Evolutionary conservation across 768 basidiomycete species (phyloP), one percentile per base, ranked within the genome.

Genomic region (Mycena rebaudengoi): DNA sequence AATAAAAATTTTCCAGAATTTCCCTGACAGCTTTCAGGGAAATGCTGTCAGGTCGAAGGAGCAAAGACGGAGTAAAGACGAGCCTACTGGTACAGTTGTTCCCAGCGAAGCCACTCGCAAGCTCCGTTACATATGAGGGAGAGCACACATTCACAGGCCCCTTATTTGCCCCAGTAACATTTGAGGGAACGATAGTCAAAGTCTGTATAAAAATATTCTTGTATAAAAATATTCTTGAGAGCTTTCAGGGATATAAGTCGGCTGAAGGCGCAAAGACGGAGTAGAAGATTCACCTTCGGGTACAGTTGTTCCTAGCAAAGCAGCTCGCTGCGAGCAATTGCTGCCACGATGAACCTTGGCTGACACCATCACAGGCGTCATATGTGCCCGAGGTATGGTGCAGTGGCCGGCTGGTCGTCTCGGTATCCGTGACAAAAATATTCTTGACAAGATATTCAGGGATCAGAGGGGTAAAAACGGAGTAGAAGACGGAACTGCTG

Each of bases 321-420:
- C 52, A 41, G 43, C 50, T 51, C 50, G 35, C 50, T 39, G 50
- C 50, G 50, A 51, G 26, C 40, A 41, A 41, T 54, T 54, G 51
- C 39, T 41, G 52, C 52, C n/a, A 41, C 52, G 52, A 54, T 54
- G 52, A 54, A 54, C 52, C 52, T 54, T 53, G 51, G 51, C 51
- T 53, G 51, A 53, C 51, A 53, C 23, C 51, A 41, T 53, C 26
- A 40, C 51, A 53, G 37, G 39, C 37, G 51, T 53, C 51, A 28
- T 53, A 37, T 52, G 50, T 41, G 51, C 35, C 51, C 25, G 51
- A 53, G 37, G 37, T 53, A 53, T 53, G 51, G 51, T 53, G 51
- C 51, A 53, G 51, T 40, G 37, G 51, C 51, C 35, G 51, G 37
- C 39, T 40, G 37, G 51, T 53, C 51, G 51, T 53, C 51, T 53